These are phyloP conservation scores for Poronia punctata DNA, from an alignment of 495 filamentous ascomycete species.

Conservation along the genomic window DNA sequence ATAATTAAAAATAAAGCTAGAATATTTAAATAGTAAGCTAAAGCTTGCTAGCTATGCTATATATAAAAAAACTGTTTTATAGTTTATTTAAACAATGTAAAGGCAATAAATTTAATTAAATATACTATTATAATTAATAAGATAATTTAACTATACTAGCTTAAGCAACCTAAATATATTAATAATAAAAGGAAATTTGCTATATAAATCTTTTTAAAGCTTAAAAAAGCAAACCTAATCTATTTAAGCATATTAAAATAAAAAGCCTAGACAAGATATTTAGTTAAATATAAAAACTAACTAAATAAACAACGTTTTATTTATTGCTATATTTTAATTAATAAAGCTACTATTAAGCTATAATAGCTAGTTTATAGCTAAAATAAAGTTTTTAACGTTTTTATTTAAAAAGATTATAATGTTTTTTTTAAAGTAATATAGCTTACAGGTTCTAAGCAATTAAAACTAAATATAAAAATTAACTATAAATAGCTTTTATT, in stretches of 20 bases:
- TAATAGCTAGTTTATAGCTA: conserved; percentile 1
- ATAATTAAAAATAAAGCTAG: too few relatives aligned
- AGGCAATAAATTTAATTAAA: not conserved
- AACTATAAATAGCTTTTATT: too few relatives aligned
- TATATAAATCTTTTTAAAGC: not conserved
- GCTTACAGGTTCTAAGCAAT: not conserved
- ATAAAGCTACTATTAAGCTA: conserved; percentile 1
- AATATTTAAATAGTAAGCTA: too few relatives aligned
- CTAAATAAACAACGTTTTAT: not conserved
- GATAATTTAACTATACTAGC: not conserved
- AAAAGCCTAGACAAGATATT: not conserved
- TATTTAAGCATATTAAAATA: not conserved
- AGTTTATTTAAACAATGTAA: not conserved
- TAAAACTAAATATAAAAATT: not conserved
- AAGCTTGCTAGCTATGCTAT: too few relatives aligned
- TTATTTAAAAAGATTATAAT: not conserved
- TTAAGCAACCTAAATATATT: not conserved
- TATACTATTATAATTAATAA: not conserved
- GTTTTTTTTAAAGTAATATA: not conserved
- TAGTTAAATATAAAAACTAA: not conserved
- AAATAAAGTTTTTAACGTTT: not conserved
- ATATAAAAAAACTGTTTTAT: too few relatives aligned
- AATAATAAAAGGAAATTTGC: not conserved
- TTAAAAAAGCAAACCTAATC: too few relatives aligned
- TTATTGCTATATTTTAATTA: conserved; percentile 1